phyloP scores from a whole-genome alignment of 305 asterid species.

The Plantago coronopus region DNA sequence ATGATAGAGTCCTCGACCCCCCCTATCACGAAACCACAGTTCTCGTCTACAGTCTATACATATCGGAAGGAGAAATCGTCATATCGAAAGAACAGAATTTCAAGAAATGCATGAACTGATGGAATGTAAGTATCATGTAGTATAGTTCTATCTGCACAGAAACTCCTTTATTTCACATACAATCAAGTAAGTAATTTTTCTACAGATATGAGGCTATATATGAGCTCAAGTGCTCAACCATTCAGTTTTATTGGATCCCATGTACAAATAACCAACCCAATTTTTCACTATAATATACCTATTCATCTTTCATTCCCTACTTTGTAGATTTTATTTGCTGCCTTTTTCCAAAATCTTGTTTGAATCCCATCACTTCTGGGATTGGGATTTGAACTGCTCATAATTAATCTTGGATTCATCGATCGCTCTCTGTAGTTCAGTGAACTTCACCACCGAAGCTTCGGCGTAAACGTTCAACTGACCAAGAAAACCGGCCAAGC shows the following conservation, averaged over 20 bases:
- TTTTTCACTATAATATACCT: not conserved
- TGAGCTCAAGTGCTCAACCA: conserved; percentile 1
- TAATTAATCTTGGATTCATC: conserved; percentile 52
- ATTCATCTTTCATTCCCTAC: not conserved
- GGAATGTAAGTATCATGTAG: not conserved
- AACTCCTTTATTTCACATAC: not conserved
- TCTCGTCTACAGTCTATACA: not conserved
- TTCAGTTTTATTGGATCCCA: conserved; percentile 4
- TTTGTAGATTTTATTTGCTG: not conserved
- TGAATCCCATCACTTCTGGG: conserved; percentile 17
- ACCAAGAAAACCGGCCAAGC: conserved; percentile 59
- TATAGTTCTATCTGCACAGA: not conserved
- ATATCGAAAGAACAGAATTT: no score
- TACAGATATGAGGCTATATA: no score
- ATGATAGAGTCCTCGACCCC: no score
- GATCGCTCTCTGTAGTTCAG: conserved; percentile 47
- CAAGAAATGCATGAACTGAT: not conserved
- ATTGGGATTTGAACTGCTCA: conserved; percentile 35
- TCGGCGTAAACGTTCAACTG: conserved; percentile 55
- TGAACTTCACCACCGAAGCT: conserved; percentile 53
- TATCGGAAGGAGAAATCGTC: no score
- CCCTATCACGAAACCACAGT: no score
- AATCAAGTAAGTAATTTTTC: not conserved
- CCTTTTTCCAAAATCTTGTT: conserved; percentile 2
- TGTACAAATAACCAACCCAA: conserved; percentile 8